Percentiles rank a stretch among this genome's conserved stretches.
phyloP scores from a whole-genome alignment of 169 alveolate genomes.

The Neospora caninum region DNA sequence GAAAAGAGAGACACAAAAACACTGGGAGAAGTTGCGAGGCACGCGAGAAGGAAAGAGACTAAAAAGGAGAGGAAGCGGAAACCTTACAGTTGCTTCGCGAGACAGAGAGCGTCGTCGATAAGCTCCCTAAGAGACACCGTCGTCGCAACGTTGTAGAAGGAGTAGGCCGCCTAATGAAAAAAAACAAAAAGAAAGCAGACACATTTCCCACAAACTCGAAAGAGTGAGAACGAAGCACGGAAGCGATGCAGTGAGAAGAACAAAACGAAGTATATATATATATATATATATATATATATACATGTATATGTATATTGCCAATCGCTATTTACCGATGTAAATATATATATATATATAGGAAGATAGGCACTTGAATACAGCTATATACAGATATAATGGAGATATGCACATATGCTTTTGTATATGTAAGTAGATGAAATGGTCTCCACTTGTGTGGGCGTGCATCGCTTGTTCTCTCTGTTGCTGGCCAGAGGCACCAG shows the following conservation, averaged over 20 bases:
- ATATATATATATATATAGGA: neutral
- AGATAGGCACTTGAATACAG: neutral
- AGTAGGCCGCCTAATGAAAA: slow-evolving; percentile 85
- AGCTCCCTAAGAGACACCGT: slow-evolving; percentile 83
- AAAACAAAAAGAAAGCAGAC: neutral
- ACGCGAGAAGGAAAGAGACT: neutral
- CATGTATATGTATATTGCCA: too few relatives aligned
- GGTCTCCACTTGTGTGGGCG: too few relatives aligned
- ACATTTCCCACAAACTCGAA: neutral
- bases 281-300: neutral
- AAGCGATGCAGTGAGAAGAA: neutral
- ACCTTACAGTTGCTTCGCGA: slow-evolving; percentile 84
- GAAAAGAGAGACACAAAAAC: too few relatives aligned
- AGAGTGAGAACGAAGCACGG: neutral
- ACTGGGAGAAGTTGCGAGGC: neutral
- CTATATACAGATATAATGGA: too few relatives aligned
- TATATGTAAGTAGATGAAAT: too few relatives aligned
- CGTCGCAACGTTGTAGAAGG: slow-evolving; percentile 89
- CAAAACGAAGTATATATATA: neutral
- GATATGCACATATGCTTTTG: too few relatives aligned
- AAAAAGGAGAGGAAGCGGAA: neutral
- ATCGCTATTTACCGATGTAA: too few relatives aligned
- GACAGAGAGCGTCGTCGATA: slow-evolving; percentile 90
- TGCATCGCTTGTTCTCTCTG: too few relatives aligned
- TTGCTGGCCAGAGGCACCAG: too few relatives aligned